Percentiles rank a stretch among this genome's conserved stretches.
Evolutionary conservation across 176 grass and related monocot genomes (phyloP).

Genomic region (Chrysopogon serrulatus): DNA sequence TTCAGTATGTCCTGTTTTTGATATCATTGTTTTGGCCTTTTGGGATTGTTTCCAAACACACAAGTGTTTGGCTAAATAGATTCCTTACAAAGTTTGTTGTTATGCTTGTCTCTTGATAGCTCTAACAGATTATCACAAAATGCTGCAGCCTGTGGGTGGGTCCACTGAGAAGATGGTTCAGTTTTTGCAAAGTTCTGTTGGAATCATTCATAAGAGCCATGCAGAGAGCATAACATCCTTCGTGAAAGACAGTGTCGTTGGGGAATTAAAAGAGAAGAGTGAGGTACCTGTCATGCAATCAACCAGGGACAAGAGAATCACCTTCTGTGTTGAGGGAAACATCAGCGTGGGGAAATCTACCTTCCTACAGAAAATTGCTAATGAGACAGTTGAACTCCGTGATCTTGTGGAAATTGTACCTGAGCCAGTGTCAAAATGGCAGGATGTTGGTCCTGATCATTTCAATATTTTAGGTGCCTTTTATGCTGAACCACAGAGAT

Average conservation of each 20-base stretch:
- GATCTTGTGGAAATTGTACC: conserved; percentile 72
- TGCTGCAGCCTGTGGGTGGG: conserved; percentile 46
- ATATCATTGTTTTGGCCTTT: neutral
- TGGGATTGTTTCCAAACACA: neutral
- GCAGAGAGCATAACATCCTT: conserved; percentile 74
- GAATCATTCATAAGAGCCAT: conserved; percentile 71
- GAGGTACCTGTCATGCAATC: neutral
- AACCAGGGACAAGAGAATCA: conserved; percentile 42
- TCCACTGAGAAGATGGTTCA: conserved; percentile 56
- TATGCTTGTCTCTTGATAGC: neutral
- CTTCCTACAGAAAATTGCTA: conserved; percentile 60
- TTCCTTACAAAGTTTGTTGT: neutral
- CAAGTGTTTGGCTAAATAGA: neutral
- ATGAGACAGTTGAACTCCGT: conserved; percentile 59
- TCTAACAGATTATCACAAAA: neutral
- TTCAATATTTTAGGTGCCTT: conserved; percentile 72
- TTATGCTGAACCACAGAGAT: conserved; percentile 59
- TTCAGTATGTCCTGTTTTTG: neutral
- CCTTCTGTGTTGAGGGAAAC: conserved; percentile 85
- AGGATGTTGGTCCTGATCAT: conserved; percentile 66
- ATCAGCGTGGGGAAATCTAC: conserved; percentile 76
- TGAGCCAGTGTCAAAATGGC: conserved; percentile 67
- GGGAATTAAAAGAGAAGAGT: conserved; percentile 26
- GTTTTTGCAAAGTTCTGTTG: conserved; percentile 52
- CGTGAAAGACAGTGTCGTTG: conserved; percentile 47